Base-by-base conservation (phyloP, 768 basidiomycete species). In the Suillus plorans region DNA sequence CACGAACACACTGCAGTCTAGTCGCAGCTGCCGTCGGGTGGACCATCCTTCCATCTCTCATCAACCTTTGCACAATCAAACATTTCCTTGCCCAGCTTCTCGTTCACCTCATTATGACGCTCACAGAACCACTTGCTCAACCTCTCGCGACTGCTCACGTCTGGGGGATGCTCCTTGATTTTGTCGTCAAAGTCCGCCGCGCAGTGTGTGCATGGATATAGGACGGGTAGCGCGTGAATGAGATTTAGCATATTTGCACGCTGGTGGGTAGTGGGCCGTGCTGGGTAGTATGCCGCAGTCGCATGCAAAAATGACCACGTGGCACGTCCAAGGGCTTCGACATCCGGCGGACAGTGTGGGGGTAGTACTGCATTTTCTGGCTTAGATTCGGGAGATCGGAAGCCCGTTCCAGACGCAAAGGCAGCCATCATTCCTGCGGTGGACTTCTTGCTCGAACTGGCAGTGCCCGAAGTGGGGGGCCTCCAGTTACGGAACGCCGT, bases 271-370 rank as follows among this genome's bases (percentile, higher is more conserved):
- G 89, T 86, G 1, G 97, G 94, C 18, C 80, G 77, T n/a, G 89
- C 86, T 34, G 97, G 95, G 78, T 95, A 99, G 77, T 98, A 97
- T 25, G 97, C 94, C 0, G 95, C 96, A 6, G 97, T 90, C 10
- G 95, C 89, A 72, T 98, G 97, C 39, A 99, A 82, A 84, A 99
- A 99, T 18, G 95, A 90, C 97, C 97, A 98, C 2, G 97, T 97
- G 53, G 96, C 91, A 58, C 88, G 87, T 2, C 97, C 97, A 58
- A 99, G 89, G 64, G 87, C 83, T 72, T 95, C 94, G 53, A 89
- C 89, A 76, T 98, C 96, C 0, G 95, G 89, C 14, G 97, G 97
- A 73, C 97, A 99, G 63, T 91, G 81, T 5, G 80, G 78, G 2
- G 86, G 85, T 25, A 83, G 86, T 20, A 75, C 75, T 31, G 79